Evolutionary conservation across 1,284 basidiomycete species (phyloP).

Genomic region (Moesziomyces parantarcticus): DNA sequence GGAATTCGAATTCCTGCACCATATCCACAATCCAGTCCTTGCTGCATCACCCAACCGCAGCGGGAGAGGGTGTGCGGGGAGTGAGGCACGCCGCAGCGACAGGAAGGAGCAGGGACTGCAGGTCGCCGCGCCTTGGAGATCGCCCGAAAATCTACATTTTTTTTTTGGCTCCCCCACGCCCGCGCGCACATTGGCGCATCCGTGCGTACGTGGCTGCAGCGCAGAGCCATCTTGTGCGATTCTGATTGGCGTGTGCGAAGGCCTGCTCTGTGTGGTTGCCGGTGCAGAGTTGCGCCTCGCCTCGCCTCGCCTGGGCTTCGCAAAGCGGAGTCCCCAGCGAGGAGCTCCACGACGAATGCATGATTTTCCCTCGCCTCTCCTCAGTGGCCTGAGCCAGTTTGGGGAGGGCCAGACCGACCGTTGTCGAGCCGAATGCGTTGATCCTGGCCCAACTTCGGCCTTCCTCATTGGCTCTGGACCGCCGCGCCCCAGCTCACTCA

Average conservation of each 20-base stretch:
- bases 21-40: too few relatives aligned
- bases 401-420: constrained; percentile 16
- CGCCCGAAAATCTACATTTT: constrained; percentile 12
- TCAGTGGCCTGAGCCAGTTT: too few relatives aligned
- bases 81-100: too few relatives aligned
- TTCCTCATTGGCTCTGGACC: constrained; percentile 18
- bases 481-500: not conserved
- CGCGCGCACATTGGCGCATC: too few relatives aligned
- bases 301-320: not conserved
- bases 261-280: constrained; percentile 5
- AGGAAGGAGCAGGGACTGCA: too few relatives aligned
- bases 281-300: constrained; percentile 1
- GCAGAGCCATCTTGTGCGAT: too few relatives aligned
- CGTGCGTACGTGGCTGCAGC: too few relatives aligned
- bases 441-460: not conserved
- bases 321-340: constrained; percentile 27
- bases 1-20: too few relatives aligned
- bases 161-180: not conserved
- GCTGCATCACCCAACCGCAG: too few relatives aligned
- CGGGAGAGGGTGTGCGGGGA: too few relatives aligned
- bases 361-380: too few relatives aligned
- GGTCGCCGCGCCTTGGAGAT: constrained; percentile 13
- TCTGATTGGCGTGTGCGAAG: not conserved
- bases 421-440: constrained; percentile 19
- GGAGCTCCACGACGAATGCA: not conserved